Evolutionary conservation across 2,329 filamentous ascomycete genomes (phyloP).

Genomic region (Penicillium sp.): DNA sequence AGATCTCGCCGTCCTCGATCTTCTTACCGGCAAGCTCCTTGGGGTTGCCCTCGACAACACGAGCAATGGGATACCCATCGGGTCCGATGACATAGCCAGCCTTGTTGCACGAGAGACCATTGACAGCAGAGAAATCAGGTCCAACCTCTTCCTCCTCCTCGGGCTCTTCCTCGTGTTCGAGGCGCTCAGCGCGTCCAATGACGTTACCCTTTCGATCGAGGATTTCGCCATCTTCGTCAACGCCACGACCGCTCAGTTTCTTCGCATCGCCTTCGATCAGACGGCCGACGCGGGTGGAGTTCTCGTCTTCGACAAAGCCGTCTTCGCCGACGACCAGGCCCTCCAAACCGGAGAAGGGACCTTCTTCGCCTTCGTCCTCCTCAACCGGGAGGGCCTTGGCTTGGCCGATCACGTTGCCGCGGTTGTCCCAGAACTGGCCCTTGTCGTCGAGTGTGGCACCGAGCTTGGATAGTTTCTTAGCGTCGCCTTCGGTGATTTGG

Average conservation of each 20-base stretch:
- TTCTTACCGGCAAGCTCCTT: conserved; percentile 58
- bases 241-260: conserved; percentile 58
- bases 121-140: conserved; percentile 54
- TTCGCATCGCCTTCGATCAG: conserved; percentile 60
- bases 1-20: conserved; percentile 58
- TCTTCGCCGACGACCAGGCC: conserved; percentile 49
- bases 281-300: conserved; percentile 49
- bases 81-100: conserved; percentile 56
- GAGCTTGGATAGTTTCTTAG: conserved; percentile 57
- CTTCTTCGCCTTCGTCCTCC: conserved; percentile 40
- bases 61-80: conserved; percentile 56
- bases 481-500: conserved; percentile 61
- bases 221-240: conserved; percentile 64
- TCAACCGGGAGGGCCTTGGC: conserved; percentile 49
- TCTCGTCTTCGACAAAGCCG: conserved; percentile 51
- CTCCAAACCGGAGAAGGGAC: conserved; percentile 48
- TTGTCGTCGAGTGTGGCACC: conserved; percentile 53
- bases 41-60: conserved; percentile 54
- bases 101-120: conserved; percentile 58
- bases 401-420: conserved; percentile 63
- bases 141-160: conserved; percentile 48
- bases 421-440: conserved; percentile 64
- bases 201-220: conserved; percentile 63
- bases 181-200: conserved; percentile 57
- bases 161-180: conserved; percentile 35